Conservation (phyloP, 2,329 filamentous ascomycete species). For the Leptographium wingfieldii region DNA sequence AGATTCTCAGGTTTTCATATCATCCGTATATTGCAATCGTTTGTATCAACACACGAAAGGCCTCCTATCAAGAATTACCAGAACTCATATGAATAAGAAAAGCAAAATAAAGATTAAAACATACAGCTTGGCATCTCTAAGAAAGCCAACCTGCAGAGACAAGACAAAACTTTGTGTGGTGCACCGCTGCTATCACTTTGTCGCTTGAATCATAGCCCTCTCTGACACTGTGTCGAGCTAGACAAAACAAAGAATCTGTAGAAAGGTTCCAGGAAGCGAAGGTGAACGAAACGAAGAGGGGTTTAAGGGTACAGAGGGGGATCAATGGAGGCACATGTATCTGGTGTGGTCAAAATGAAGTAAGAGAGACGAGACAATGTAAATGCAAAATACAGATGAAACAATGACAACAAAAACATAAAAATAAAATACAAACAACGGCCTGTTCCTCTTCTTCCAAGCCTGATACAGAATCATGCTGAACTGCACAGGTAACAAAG, state of each 20-base stretch:
- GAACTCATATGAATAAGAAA: not conserved
- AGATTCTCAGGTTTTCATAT: not conserved
- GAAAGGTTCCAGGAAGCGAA: not conserved
- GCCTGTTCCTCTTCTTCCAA: not conserved
- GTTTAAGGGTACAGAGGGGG: not conserved
- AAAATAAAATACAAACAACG: constrained; percentile 1
- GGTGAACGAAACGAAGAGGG: constrained; percentile 6
- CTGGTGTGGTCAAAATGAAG: not conserved
- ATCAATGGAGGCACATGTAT: not conserved
- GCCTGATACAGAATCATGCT: too few species aligned
- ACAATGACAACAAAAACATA: not conserved
- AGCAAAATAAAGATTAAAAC: not conserved
- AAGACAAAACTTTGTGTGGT: too few species aligned
- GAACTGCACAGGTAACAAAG: not conserved
- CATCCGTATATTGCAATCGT: not conserved
- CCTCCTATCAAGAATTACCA: not conserved
- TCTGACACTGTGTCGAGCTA: not conserved
- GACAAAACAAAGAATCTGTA: not conserved
- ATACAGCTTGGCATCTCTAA: too few species aligned
- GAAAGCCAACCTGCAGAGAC: too few species aligned
- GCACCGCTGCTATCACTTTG: too few species aligned
- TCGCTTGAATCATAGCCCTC: too few species aligned
- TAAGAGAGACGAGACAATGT: not conserved
- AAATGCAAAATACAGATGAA: not conserved
- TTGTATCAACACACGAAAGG: not conserved